Conservation (phyloP, 169 alveolate genomes). For the Eimeria maxima region DNA sequence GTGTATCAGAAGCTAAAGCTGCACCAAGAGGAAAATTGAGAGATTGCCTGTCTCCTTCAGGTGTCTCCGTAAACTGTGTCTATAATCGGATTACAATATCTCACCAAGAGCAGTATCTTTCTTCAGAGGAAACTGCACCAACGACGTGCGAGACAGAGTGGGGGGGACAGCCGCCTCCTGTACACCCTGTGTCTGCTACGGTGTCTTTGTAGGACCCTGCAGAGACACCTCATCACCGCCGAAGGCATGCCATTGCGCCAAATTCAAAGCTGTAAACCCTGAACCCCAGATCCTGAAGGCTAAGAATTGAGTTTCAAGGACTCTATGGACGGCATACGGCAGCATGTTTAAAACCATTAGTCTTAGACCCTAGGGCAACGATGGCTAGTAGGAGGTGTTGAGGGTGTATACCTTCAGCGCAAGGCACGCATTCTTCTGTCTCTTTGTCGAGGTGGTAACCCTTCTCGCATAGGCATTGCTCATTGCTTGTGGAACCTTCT, state of each 20-base stretch:
- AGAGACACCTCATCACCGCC: constrained; percentile 2
- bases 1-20: too few relatives aligned
- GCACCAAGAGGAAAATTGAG: background rate
- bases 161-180: constrained; percentile 68
- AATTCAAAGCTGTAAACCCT: background rate
- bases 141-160: constrained; percentile 62
- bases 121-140: constrained; percentile 71
- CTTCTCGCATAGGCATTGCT: constrained; percentile 88
- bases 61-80: background rate
- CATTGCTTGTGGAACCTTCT: constrained; percentile 86
- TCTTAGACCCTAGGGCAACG: background rate
- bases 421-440: constrained; percentile 60
- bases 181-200: constrained; percentile 77
- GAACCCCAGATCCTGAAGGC: too few relatives aligned
- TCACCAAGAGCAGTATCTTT: constrained; percentile 70
- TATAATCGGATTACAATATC: background rate
- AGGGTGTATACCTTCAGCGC: constrained; percentile 70
- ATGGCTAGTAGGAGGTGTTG: background rate
- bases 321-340: background rate
- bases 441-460: constrained; percentile 87
- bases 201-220: constrained; percentile 78
- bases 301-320: too few relatives aligned
- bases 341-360: background rate
- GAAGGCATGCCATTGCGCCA: background rate
- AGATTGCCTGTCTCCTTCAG: background rate